Conservation (phyloP, 2,329 filamentous ascomycete genomes). For the Lachnellula subtilissima region DNA sequence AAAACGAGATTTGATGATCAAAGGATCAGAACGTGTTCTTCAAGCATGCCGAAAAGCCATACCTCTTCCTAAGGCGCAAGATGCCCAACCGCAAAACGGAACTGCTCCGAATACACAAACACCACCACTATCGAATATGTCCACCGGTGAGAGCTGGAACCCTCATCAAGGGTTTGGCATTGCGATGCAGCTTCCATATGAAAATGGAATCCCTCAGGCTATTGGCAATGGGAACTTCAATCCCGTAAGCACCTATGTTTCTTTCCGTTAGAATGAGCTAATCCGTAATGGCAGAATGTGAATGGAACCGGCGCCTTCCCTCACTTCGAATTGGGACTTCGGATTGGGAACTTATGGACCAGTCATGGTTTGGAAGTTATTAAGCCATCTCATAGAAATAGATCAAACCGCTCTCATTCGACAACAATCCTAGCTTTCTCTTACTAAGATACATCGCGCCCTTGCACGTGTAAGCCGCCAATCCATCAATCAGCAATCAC, state of each 20-base stretch:
- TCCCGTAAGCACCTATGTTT: neutral
- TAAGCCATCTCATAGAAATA: neutral
- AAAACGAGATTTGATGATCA: constrained; percentile 26
- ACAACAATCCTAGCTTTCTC: neutral
- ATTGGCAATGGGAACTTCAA: neutral
- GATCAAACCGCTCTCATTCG: neutral
- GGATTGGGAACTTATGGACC: constrained; percentile 5
- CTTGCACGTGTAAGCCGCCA: neutral
- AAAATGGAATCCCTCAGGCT: neutral
- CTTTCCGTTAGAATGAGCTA: neutral
- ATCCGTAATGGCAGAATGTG: neutral
- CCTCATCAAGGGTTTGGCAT: neutral
- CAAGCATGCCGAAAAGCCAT: constrained; percentile 16
- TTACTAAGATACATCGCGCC: neutral
- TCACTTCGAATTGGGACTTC: constrained; percentile 9
- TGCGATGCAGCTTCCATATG: neutral
- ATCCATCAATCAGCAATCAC: constrained; percentile 40
- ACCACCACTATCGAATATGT: neutral
- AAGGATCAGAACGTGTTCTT: constrained; percentile 29
- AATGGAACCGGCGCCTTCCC: neutral
- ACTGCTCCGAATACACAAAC: neutral
- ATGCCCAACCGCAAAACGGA: neutral
- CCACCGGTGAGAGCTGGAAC: neutral
- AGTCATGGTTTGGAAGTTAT: constrained; percentile 1
- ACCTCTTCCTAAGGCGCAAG: constrained; percentile 3